phyloP scores from a whole-genome alignment of 1,284 basidiomycete genomes.

The Cutaneotrichosporon dermatis region DNA sequence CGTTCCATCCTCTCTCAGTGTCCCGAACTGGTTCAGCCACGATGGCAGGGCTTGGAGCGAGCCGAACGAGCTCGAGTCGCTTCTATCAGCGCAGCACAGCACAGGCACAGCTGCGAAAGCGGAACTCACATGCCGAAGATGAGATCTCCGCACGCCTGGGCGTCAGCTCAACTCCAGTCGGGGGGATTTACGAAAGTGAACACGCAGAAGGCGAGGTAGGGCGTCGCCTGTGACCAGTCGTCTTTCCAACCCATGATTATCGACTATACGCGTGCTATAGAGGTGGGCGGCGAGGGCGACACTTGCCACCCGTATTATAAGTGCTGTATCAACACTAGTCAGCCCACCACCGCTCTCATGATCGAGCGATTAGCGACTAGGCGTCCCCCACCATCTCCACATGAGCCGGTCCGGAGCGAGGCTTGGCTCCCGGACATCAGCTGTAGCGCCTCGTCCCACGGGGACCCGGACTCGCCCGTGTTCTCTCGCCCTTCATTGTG shows the following conservation, averaged over 20 bases:
- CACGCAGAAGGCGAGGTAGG: slow-evolving; percentile 18
- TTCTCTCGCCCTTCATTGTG: too few relatives aligned
- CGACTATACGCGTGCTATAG: too few relatives aligned
- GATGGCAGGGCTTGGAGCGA: slow-evolving; percentile 26
- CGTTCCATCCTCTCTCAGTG: slow-evolving; percentile 4
- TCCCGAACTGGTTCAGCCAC: slow-evolving; percentile 18
- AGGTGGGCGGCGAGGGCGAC: too few relatives aligned
- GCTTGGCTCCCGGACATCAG: too few relatives aligned
- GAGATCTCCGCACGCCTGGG: slow-evolving; percentile 15
- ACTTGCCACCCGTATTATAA: too few relatives aligned
- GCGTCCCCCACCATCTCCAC: too few relatives aligned
- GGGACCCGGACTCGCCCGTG: too few relatives aligned
- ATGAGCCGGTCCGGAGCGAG: too few relatives aligned
- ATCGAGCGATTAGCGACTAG: too few relatives aligned
- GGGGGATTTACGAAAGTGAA: slow-evolving; percentile 7
- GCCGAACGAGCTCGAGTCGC: slow-evolving; percentile 22
- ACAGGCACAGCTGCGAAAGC: not conserved
- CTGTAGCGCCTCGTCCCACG: too few relatives aligned
- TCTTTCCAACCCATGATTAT: slow-evolving; percentile 4
- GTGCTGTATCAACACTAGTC: too few relatives aligned
- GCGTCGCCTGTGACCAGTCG: slow-evolving; percentile 17
- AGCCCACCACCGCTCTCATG: too few relatives aligned
- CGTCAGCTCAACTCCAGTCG: not conserved
- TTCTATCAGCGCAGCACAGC: slow-evolving; percentile 1
- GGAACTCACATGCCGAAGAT: slow-evolving; percentile 23